phyloP scores from a whole-genome alignment of 345 rosid species.

The Salix caprea region DNA sequence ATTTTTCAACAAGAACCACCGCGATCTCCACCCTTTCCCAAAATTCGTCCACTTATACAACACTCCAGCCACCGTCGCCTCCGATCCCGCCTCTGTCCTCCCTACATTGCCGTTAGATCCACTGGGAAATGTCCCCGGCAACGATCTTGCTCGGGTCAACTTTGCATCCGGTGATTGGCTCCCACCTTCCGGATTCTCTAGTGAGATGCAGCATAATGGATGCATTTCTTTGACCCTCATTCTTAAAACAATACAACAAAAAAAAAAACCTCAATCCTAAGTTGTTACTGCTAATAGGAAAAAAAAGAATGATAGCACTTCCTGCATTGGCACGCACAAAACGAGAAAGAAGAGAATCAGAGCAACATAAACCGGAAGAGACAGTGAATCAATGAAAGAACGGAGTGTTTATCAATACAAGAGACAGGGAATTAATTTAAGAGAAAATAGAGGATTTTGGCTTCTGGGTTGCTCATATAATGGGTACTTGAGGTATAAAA shows the following conservation, averaged over 20 bases:
- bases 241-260: slow-evolving; percentile 7
- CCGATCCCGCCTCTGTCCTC: slow-evolving; percentile 41
- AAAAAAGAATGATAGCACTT: not conserved
- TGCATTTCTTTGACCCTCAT: slow-evolving; percentile 95
- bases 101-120: slow-evolving; percentile 47
- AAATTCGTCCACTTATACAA: slow-evolving; percentile 96
- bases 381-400: not conserved
- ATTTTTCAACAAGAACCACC: slow-evolving; percentile 80
- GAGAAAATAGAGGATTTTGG: not conserved
- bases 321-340: not conserved
- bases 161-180: slow-evolving; percentile 57
- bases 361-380: not conserved
- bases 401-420: not conserved
- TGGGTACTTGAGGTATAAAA: not conserved
- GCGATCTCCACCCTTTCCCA: slow-evolving; percentile 97
- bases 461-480: not conserved
- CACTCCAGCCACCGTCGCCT: slow-evolving; percentile 70
- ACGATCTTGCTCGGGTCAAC: slow-evolving; percentile 54
- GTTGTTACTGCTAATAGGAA: not conserved
- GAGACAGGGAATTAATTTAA: not conserved
- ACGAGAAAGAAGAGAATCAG: not conserved
- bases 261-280: not conserved
- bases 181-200: slow-evolving; percentile 64
- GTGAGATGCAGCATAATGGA: slow-evolving; percentile 84
- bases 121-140: slow-evolving; percentile 44